Evolutionary conservation across 2,329 filamentous ascomycete species (phyloP).

Genomic region (Pestalotiopsis sp.): DNA sequence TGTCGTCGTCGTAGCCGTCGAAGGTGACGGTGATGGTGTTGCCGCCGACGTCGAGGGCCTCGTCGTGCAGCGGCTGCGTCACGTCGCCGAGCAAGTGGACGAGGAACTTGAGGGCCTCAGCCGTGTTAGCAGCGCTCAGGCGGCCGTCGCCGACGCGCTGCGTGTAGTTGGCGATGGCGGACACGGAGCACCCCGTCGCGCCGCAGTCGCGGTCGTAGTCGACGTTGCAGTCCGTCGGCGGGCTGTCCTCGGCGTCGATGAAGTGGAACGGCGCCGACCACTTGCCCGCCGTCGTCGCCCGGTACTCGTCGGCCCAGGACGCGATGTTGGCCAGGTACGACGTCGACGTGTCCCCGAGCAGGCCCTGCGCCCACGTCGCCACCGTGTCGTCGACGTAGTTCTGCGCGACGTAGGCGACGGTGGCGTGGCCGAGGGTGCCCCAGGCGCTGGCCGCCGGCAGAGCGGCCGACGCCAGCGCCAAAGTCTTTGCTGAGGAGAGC

Average conservation of each 20-base stretch:
- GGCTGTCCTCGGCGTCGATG: slow-evolving; percentile 42
- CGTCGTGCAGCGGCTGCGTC: slow-evolving; percentile 43
- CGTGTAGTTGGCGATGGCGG: slow-evolving; percentile 30
- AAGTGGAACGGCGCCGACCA: slow-evolving; percentile 39
- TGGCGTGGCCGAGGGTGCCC: slow-evolving; percentile 37
- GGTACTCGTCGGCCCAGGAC: slow-evolving; percentile 40
- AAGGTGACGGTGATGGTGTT: slow-evolving; percentile 49
- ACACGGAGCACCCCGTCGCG: slow-evolving; percentile 32
- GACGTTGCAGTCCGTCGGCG: slow-evolving; percentile 36
- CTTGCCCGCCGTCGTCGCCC: slow-evolving; percentile 33
- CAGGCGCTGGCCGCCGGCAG: slow-evolving; percentile 17
- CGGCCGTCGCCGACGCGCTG: slow-evolving; percentile 20
- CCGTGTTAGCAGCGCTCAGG: slow-evolving; percentile 17
- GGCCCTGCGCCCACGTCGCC: slow-evolving; percentile 32
- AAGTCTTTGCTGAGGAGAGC: neutral
- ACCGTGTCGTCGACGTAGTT: slow-evolving; percentile 38
- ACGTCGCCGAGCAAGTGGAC: slow-evolving; percentile 37
- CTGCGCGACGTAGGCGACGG: slow-evolving; percentile 40
- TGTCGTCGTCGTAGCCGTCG: slow-evolving; percentile 36
- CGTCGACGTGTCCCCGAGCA: slow-evolving; percentile 33
- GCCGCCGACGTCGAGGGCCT: slow-evolving; percentile 45
- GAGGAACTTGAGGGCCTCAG: slow-evolving; percentile 17
- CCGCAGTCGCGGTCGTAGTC: slow-evolving; percentile 38
- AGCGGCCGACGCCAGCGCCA: slow-evolving; percentile 15
- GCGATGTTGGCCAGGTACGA: slow-evolving; percentile 39